Conservation (phyloP, 495 filamentous ascomycete genomes). For the Aspergillus affinis region DNA sequence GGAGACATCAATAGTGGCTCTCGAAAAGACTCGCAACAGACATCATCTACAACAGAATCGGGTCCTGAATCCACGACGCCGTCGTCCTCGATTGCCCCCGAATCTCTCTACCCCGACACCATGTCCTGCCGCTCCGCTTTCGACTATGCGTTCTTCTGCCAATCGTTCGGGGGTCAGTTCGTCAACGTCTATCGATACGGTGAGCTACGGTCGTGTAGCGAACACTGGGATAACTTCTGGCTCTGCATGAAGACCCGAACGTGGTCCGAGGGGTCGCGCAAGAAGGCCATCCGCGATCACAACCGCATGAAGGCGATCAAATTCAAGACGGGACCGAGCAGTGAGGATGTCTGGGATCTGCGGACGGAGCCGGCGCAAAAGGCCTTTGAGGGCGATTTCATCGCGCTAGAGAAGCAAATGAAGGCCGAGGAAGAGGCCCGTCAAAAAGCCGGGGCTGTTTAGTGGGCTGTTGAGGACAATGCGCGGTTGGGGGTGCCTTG, state of each 20-base stretch:
- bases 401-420: slow-evolving; percentile 54
- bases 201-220: slow-evolving; percentile 64
- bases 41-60: slow-evolving; percentile 17
- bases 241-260: slow-evolving; percentile 85
- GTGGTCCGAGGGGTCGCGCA: slow-evolving; percentile 45
- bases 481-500: too few species aligned
- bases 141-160: slow-evolving; percentile 94
- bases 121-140: slow-evolving; percentile 91
- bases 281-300: slow-evolving; percentile 62
- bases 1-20: slow-evolving; percentile 21
- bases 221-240: slow-evolving; percentile 89
- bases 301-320: slow-evolving; percentile 73
- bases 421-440: slow-evolving; percentile 43
- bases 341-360: slow-evolving; percentile 89
- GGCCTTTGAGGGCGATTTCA: slow-evolving; percentile 60
- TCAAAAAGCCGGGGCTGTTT: slow-evolving; percentile 10
- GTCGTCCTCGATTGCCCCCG: slow-evolving; percentile 49
- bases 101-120: slow-evolving; percentile 68
- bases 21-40: slow-evolving; percentile 17
- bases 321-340: slow-evolving; percentile 72
- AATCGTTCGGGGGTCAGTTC: slow-evolving; percentile 87
- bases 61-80: slow-evolving; percentile 20
- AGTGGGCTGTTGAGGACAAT: not conserved
- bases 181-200: slow-evolving; percentile 85
- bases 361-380: slow-evolving; percentile 50